phyloP scores from a whole-genome alignment of 2,329 filamentous ascomycete species.

The Ophiocordyceps camponoti-saundersi region DNA sequence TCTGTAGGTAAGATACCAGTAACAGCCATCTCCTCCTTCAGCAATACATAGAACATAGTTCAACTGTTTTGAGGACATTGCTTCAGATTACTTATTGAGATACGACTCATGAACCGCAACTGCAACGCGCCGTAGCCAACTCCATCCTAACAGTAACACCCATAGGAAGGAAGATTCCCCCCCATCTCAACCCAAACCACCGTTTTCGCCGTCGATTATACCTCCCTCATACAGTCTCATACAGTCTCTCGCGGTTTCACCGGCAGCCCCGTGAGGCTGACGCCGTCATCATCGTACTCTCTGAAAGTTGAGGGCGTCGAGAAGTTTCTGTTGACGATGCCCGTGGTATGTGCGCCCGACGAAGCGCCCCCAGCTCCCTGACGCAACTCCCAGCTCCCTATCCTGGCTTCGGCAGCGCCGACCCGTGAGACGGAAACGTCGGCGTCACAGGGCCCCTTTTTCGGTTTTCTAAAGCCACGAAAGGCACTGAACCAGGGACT shows the following conservation, averaged over 20 bases:
- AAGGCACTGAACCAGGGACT: neutral
- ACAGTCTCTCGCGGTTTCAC: slow-evolving; percentile 22
- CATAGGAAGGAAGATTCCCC: too few relatives aligned
- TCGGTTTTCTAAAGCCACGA: slow-evolving; percentile 23
- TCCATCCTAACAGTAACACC: too few relatives aligned
- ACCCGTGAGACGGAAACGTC: slow-evolving; percentile 22
- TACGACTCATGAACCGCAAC: too few relatives aligned
- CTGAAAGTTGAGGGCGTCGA: slow-evolving; percentile 4
- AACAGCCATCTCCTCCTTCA: neutral
- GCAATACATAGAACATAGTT: too few relatives aligned
- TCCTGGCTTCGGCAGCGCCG: slow-evolving; percentile 24
- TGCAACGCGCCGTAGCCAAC: too few relatives aligned
- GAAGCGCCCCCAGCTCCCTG: slow-evolving; percentile 6
- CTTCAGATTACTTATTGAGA: too few relatives aligned
- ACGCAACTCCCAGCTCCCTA: slow-evolving; percentile 32
- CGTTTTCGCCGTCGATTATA: neutral
- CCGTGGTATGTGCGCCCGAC: slow-evolving; percentile 4
- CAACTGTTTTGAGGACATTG: too few relatives aligned
- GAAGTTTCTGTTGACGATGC: slow-evolving; percentile 9
- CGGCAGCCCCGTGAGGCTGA: slow-evolving; percentile 19
- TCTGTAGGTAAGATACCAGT: neutral
- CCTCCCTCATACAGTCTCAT: slow-evolving; percentile 7
- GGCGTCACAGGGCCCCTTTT: slow-evolving; percentile 25
- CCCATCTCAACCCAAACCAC: too few relatives aligned
- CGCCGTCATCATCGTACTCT: slow-evolving; percentile 16